A percentile compares a stretch with the other conserved stretches of the same genome.
phyloP scores from a whole-genome alignment of 148 eudicot genomes.

The Polygonum maritimum region DNA sequence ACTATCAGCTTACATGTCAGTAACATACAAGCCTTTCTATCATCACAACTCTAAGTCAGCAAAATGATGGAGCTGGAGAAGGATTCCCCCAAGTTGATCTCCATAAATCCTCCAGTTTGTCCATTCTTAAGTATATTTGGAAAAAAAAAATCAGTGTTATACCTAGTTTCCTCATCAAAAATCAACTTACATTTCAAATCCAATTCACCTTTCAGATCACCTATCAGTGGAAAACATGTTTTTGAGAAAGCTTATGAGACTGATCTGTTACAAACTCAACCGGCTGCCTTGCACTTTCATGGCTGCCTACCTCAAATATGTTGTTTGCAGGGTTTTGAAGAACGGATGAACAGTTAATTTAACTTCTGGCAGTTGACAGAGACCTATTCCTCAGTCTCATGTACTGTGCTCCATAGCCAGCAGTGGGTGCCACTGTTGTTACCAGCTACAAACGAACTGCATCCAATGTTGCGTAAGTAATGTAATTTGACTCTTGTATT shows the following conservation, averaged over 20 bases:
- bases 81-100: not conserved
- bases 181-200: not conserved
- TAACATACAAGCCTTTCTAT: not conserved
- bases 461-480: slow-evolving; percentile 1
- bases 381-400: slow-evolving; percentile 38
- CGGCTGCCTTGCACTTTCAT: not conserved
- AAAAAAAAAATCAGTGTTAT: no score
- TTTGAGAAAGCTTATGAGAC: not conserved
- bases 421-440: slow-evolving; percentile 81
- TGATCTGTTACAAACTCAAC: not conserved
- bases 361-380: slow-evolving; percentile 18
- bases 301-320: not conserved
- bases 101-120: not conserved
- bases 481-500: not conserved
- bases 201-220: not conserved
- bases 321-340: not conserved
- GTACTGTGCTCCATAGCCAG: slow-evolving; percentile 72
- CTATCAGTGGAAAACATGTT: not conserved
- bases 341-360: slow-evolving; percentile 11
- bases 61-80: not conserved
- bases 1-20: not conserved
- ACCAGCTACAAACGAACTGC: slow-evolving; percentile 87
- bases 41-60: not conserved
- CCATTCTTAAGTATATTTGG: not conserved
- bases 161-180: no score